Percentiles rank a stretch among this genome's conserved stretches.
These are phyloP conservation scores for Phytophthora fragariae DNA, from an alignment of 352 stramenopile genomes.

Conservation along the genomic window DNA sequence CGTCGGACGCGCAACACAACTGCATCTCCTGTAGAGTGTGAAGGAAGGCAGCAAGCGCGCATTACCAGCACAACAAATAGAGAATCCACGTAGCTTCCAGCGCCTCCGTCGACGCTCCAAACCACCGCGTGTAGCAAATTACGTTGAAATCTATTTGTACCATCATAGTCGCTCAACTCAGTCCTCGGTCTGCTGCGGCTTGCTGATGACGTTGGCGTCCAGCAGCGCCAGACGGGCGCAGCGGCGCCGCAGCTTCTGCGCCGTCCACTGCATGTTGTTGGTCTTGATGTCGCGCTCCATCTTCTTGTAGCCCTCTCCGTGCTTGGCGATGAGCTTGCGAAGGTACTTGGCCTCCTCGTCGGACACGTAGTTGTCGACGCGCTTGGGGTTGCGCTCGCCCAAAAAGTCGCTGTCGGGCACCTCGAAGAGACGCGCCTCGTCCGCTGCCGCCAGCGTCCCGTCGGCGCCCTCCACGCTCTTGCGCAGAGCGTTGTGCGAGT, in stretches of 20 bases:
- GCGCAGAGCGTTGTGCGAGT: conserved; percentile 59
- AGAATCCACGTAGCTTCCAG: conserved; percentile 34
- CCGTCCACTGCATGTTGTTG: conserved; percentile 89
- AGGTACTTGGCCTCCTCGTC: conserved; percentile 83
- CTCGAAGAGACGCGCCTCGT: conserved; percentile 68
- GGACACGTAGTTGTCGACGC: conserved; percentile 80
- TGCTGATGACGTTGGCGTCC: conserved; percentile 77
- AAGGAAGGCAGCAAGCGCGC: conserved; percentile 21
- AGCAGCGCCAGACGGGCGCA: conserved; percentile 79
- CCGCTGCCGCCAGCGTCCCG: conserved; percentile 52
- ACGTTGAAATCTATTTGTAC: conserved; percentile 34
- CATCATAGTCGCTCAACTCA: conserved; percentile 23
- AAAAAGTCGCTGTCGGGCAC: conserved; percentile 85
- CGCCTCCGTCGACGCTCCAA: conserved; percentile 1
- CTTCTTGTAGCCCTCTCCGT: conserved; percentile 76
- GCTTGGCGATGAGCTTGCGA: conserved; percentile 72
- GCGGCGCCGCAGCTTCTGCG: conserved; percentile 70
- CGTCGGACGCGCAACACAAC: conserved; percentile 5
- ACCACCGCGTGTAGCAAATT: conserved; percentile 24
- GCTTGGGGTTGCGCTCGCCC: conserved; percentile 76
- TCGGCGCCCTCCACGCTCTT: conserved; percentile 58
- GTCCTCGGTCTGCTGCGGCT: conserved; percentile 23
- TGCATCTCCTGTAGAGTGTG: conserved; percentile 38
- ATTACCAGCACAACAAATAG: conserved; percentile 44
- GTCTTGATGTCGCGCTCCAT: conserved; percentile 87